Percentiles rank a stretch among this genome's conserved stretches.
These are phyloP conservation scores for Bruguiera parviflora DNA, from an alignment of 345 rosid species.

Conservation along the genomic window DNA sequence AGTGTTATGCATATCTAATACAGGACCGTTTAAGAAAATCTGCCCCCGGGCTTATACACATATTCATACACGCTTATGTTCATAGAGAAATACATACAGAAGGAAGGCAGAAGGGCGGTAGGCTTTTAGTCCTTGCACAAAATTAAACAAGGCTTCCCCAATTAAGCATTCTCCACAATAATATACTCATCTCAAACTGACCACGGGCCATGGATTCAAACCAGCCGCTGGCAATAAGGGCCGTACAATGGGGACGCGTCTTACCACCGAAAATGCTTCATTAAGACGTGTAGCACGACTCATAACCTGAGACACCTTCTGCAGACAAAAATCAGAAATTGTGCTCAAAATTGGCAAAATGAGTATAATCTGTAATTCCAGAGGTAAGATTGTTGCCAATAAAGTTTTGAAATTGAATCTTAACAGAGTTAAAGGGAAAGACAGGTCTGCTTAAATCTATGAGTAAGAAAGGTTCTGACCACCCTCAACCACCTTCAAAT, in stretches of 20 bases:
- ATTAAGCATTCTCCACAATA: not conserved
- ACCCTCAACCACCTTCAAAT: too few species aligned
- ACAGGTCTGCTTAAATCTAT: too few species aligned
- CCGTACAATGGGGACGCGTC: conserved; percentile 68
- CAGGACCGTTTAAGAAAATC: not conserved
- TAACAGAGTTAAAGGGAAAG: too few species aligned
- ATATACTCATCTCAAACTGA: conserved; percentile 56
- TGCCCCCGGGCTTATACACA: conserved; percentile 17
- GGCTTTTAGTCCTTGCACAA: too few species aligned
- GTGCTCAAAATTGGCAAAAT: not conserved
- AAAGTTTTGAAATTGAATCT: too few species aligned
- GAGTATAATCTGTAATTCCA: too few species aligned
- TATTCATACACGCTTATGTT: conserved; percentile 10
- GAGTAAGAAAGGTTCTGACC: too few species aligned
- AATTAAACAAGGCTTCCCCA: too few species aligned
- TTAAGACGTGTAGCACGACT: conserved; percentile 73
- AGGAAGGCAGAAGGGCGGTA: too few species aligned
- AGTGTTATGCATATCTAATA: not conserved
- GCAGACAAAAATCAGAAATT: conserved; percentile 23
- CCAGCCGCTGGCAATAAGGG: conserved; percentile 66
- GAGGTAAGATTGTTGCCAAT: too few species aligned
- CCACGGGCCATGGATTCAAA: conserved; percentile 72
- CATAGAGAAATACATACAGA: conserved; percentile 12
- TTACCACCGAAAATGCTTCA: conserved; percentile 83
- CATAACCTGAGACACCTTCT: conserved; percentile 70